A percentile compares a stretch with the other conserved stretches of the same genome.
phyloP scores from a whole-genome alignment of 2,329 filamentous ascomycete species.

The Amauroascus verrucosus region DNA sequence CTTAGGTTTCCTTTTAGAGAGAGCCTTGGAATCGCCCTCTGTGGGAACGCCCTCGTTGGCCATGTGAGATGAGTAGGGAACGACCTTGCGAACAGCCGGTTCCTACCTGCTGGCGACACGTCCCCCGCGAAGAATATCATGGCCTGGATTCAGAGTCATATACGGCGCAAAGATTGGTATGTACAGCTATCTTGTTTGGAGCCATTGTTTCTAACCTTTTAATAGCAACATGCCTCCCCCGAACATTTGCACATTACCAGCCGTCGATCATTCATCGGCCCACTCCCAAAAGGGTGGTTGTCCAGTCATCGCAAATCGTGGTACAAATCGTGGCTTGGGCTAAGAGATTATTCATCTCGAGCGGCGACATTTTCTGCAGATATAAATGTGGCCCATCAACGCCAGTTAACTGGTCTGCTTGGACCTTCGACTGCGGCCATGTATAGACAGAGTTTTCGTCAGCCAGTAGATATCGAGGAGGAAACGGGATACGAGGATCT shows the following conservation, averaged over 20 bases:
- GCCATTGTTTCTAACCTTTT: constrained; percentile 15
- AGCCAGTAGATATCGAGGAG: constrained; percentile 26
- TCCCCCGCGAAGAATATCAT: constrained; percentile 21
- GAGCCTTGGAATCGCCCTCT: not conserved
- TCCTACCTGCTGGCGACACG: constrained; percentile 11
- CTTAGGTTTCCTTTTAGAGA: not conserved
- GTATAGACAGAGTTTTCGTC: constrained; percentile 25
- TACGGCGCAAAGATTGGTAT: constrained; percentile 45
- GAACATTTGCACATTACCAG: constrained; percentile 53
- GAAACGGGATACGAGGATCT: constrained; percentile 15
- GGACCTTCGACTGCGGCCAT: constrained; percentile 22
- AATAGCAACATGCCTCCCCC: constrained; percentile 49
- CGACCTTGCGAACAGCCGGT: constrained; percentile 11
- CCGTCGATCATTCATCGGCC: constrained; percentile 54
- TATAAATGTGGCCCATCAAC: constrained; percentile 32
- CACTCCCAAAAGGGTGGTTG: constrained; percentile 56
- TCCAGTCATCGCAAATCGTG: constrained; percentile 53
- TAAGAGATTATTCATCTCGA: constrained; percentile 39
- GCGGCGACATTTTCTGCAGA: constrained; percentile 45
- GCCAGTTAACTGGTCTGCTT: constrained; percentile 23
- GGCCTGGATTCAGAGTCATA: constrained; percentile 42
- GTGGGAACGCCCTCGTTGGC: not conserved
- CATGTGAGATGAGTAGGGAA: constrained; percentile 15
- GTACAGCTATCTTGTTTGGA: constrained; percentile 7
- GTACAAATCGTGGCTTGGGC: constrained; percentile 42